phyloP scores from a whole-genome alignment of 352 stramenopile species.

The Peronospora destructor region DNA sequence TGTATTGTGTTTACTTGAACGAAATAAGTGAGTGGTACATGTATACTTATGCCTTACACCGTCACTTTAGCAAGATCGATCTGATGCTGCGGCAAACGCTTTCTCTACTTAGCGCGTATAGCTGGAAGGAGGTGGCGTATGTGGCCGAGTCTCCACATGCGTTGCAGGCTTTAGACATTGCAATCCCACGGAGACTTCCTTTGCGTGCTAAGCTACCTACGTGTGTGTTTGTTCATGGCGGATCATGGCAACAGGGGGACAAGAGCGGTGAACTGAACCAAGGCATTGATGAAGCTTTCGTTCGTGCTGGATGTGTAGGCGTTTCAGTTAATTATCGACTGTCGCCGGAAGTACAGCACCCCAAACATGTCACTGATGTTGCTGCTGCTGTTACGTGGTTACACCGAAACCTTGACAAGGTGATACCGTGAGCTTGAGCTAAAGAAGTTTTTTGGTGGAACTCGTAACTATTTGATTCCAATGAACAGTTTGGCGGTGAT shows the following conservation, averaged over 20 bases:
- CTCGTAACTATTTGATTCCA: conserved; percentile 6
- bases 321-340: conserved; percentile 80
- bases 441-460: not conserved
- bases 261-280: conserved; percentile 62
- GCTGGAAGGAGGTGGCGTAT: conserved; percentile 72
- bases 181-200: conserved; percentile 33
- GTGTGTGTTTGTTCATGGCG: conserved; percentile 78
- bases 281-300: conserved; percentile 56
- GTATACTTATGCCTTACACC: not conserved
- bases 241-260: conserved; percentile 78
- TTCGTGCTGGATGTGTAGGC: conserved; percentile 41
- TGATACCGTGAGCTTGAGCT: conserved; percentile 11
- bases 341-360: conserved; percentile 68
- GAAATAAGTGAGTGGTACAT: not conserved
- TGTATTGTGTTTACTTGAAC: not conserved
- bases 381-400: conserved; percentile 58
- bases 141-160: conserved; percentile 27
- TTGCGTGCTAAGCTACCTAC: conserved; percentile 39
- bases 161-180: conserved; percentile 63
- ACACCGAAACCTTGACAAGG: conserved; percentile 58
- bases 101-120: conserved; percentile 30
- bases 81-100: conserved; percentile 30
- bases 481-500: conserved; percentile 63
- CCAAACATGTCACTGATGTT: conserved; percentile 59
- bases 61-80: not conserved